phyloP scores from a whole-genome alignment of 2,329 filamentous ascomycete species.

The Aspergillus alliaceus region DNA sequence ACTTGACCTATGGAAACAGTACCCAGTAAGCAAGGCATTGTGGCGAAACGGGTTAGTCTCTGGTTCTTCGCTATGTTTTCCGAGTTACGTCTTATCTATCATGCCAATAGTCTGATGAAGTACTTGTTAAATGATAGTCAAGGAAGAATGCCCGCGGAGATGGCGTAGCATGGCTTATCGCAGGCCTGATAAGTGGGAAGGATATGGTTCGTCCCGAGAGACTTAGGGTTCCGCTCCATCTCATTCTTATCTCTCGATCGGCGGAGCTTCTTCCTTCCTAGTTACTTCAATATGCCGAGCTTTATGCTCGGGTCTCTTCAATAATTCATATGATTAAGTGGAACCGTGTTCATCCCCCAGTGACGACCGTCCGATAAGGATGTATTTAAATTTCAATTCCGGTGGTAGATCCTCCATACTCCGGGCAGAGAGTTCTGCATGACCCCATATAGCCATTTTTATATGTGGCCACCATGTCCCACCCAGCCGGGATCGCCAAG shows the following conservation, averaged over 20 bases:
- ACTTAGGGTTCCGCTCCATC: background rate
- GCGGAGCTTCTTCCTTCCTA: background rate
- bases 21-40: too few relatives aligned
- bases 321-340: background rate
- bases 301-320: background rate
- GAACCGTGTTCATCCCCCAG: background rate
- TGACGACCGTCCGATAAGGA: background rate
- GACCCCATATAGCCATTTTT: too few relatives aligned
- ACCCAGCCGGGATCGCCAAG: background rate
- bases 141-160: constrained; percentile 1
- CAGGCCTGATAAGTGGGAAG: background rate
- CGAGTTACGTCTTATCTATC: too few relatives aligned
- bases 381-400: background rate
- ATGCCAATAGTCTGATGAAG: too few relatives aligned
- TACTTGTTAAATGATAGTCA: too few relatives aligned
- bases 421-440: too few relatives aligned
- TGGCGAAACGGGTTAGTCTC: too few relatives aligned
- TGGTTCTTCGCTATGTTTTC: too few relatives aligned
- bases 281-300: background rate
- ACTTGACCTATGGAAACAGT: too few relatives aligned
- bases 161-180: background rate
- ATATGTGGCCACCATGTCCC: background rate
- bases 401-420: background rate
- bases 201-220: background rate
- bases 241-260: constrained; percentile 1